Conservation (phyloP, 371 early-diverging fungal genomes). For the Dentiscutata heterogama region DNA sequence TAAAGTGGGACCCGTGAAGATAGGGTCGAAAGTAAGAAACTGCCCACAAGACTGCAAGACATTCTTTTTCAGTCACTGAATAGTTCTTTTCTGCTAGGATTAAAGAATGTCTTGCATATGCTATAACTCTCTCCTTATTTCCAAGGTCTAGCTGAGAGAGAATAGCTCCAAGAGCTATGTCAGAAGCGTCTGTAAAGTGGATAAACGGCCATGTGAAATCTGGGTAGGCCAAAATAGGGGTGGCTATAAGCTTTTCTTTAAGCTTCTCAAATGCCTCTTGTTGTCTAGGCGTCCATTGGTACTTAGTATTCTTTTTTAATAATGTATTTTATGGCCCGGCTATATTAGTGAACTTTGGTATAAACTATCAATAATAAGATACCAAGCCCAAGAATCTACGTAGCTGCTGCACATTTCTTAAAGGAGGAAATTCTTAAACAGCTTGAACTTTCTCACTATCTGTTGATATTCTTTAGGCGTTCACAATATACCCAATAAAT, state of each 20-base stretch:
- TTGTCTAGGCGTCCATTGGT: conserved; percentile 47
- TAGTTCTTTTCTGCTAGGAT: too few species aligned
- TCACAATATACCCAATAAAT: conserved; percentile 21
- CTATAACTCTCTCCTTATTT: too few species aligned
- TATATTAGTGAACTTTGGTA: conserved; percentile 53
- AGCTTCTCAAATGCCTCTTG: conserved; percentile 51
- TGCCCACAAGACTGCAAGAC: too few species aligned
- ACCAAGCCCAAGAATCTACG: conserved; percentile 56
- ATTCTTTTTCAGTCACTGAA: too few species aligned
- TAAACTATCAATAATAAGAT: conserved; percentile 57
- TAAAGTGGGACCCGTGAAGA: too few species aligned
- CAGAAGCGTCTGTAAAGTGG: conserved; percentile 51
- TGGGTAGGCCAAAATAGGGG: conserved; percentile 48
- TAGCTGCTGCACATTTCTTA: conserved; percentile 53
- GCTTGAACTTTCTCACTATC: conserved; percentile 37
- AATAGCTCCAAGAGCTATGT: conserved; percentile 45
- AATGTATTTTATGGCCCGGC: conserved; percentile 58
- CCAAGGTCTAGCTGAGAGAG: too few species aligned
- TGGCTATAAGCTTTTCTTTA: conserved; percentile 24
- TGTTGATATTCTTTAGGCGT: not conserved
- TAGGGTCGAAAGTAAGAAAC: too few species aligned
- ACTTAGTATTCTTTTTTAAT: conserved; percentile 48
- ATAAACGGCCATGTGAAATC: conserved; percentile 49
- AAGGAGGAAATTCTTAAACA: conserved; percentile 16
- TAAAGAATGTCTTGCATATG: too few species aligned